phyloP scores from a whole-genome alignment of 805 yeast genomes.

The Ogataea corticis region DNA sequence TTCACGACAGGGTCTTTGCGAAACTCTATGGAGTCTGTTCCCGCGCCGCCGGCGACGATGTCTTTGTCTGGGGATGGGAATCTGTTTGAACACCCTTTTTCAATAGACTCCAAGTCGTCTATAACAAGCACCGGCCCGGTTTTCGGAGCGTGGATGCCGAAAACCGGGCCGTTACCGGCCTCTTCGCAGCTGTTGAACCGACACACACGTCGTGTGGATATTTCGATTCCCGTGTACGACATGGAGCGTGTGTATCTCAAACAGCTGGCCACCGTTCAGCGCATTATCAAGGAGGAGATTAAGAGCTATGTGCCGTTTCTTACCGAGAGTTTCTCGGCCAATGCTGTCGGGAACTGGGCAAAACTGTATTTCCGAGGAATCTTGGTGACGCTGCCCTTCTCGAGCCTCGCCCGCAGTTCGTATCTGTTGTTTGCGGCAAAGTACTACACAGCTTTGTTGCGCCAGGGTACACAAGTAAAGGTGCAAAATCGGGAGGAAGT shows the following conservation, averaged over 20 bases:
- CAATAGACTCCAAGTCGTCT: too few species aligned
- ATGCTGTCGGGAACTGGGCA: conserved; percentile 8
- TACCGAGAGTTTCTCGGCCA: conserved; percentile 12
- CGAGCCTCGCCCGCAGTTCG: conserved; percentile 8
- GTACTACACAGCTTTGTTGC: conserved; percentile 8
- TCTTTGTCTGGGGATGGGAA: too few species aligned
- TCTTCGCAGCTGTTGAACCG: conserved; percentile 16
- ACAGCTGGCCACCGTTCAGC: conserved; percentile 2
- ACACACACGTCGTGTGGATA: conserved; percentile 16
- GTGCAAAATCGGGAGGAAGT: conserved; percentile 2
- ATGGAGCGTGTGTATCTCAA: conserved; percentile 6
- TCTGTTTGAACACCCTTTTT: too few species aligned
- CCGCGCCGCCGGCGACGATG: too few species aligned
- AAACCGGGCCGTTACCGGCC: not conserved
- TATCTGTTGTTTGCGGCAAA: conserved; percentile 10
- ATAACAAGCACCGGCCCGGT: too few species aligned
- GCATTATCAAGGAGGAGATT: conserved; percentile 1
- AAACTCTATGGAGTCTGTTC: too few species aligned
- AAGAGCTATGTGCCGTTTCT: conserved; percentile 3
- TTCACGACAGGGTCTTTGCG: too few species aligned
- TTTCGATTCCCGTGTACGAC: conserved; percentile 9
- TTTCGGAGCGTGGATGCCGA: too few species aligned
- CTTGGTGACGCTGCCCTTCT: conserved; percentile 8
- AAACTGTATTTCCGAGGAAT: conserved; percentile 9
- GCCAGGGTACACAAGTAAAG: conserved; percentile 4